phyloP scores from a whole-genome alignment of 371 early-diverging fungal genomes.

The Syncephalastrum racemosum region DNA sequence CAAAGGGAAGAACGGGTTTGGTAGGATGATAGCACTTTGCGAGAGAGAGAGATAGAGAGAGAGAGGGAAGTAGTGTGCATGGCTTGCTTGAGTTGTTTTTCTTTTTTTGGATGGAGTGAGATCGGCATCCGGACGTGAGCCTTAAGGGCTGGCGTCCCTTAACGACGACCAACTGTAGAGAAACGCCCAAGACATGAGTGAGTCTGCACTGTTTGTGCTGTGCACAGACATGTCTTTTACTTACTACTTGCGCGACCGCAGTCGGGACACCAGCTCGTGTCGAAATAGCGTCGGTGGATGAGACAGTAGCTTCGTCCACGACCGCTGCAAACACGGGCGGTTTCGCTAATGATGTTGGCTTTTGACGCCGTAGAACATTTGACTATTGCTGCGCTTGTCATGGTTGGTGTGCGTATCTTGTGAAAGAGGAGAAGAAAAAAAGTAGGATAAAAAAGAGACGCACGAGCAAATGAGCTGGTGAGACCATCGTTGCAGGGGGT shows the following conservation, averaged over 20 bases:
- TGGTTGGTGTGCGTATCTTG: no score
- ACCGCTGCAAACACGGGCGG: conserved; percentile 12
- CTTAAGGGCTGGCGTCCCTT: not conserved
- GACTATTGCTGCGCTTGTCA: no score
- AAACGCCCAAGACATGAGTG: not conserved
- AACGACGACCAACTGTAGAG: not conserved
- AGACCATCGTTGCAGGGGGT: no score
- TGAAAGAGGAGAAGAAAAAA: no score
- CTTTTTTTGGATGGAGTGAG: conserved; percentile 1
- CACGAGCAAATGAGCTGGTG: no score
- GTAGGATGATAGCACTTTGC: no score
- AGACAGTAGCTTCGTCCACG: conserved; percentile 24
- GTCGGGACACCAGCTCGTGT: conserved; percentile 25
- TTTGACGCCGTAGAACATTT: no score
- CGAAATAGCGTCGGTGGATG: conserved; percentile 23
- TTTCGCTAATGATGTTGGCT: conserved; percentile 2
- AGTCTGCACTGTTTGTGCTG: no score
- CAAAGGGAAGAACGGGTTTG: no score
- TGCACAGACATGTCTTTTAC: not conserved
- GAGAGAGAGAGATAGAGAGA: not conserved
- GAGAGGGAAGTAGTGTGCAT: not conserved
- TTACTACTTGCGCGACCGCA: conserved; percentile 20
- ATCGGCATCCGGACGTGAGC: not conserved
- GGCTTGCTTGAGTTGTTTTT: conserved; percentile 6
- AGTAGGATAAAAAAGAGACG: no score